Evolutionary conservation across 139 green algal genomes (phyloP).

Genomic region (Coccomyxa sp.): DNA sequence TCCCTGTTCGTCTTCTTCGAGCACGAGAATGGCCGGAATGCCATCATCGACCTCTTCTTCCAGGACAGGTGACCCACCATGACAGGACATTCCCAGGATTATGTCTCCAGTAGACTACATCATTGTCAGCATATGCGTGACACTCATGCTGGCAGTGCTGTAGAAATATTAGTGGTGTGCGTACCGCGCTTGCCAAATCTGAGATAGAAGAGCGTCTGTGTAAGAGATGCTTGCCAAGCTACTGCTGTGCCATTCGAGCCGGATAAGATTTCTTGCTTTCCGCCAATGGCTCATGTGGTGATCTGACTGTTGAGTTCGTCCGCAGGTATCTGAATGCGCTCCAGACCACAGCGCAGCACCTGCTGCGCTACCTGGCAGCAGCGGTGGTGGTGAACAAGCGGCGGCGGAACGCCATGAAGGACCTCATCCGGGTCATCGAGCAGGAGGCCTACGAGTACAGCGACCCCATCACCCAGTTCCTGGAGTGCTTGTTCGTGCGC

Average conservation of each 20-base stretch:
- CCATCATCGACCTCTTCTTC: slow-evolving; percentile 96
- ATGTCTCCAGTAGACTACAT: too few relatives aligned
- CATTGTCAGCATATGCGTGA: background rate
- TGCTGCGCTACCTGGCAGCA: slow-evolving; percentile 89
- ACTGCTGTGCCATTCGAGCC: too few relatives aligned
- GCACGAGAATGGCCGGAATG: slow-evolving; percentile 90
- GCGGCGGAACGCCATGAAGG: slow-evolving; percentile 81
- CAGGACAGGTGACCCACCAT: slow-evolving; percentile 51
- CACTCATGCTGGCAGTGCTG: background rate
- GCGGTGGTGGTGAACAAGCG: slow-evolving; percentile 93
- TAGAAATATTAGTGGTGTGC: background rate
- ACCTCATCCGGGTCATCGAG: slow-evolving; percentile 71
- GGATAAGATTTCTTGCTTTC: too few relatives aligned
- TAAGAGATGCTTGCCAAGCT: too few relatives aligned
- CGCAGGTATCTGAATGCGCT: slow-evolving; percentile 79
- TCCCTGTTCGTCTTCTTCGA: slow-evolving; percentile 98
- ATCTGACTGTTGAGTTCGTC: background rate
- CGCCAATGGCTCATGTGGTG: too few relatives aligned
- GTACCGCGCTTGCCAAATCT: background rate
- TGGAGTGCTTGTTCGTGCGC: slow-evolving; percentile 87
- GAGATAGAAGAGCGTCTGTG: background rate
- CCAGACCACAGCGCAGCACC: slow-evolving; percentile 85
- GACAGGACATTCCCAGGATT: too few relatives aligned
- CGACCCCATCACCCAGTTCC: slow-evolving; percentile 89
- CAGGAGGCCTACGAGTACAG: slow-evolving; percentile 60